Conservation (phyloP, 148 eudicot species). For the Arbutus unedo region DNA sequence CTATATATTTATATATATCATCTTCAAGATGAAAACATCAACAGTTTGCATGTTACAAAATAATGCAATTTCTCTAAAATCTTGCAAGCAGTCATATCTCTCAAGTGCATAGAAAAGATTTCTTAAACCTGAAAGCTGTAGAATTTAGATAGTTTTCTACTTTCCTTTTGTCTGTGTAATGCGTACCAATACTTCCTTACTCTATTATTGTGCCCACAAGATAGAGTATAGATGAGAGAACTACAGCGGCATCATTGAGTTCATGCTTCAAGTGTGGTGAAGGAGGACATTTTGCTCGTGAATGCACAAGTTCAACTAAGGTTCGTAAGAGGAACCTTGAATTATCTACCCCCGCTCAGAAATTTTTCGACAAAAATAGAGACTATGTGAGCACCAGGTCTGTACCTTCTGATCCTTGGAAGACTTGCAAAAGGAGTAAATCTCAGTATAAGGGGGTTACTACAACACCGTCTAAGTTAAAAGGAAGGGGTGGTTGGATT, state of each 20-base stretch:
- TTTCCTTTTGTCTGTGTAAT: background rate
- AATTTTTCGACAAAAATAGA: slow-evolving; percentile 30
- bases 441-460: slow-evolving; percentile 31
- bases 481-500: slow-evolving; percentile 64
- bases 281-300: slow-evolving; percentile 25
- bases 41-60: background rate
- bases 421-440: slow-evolving; percentile 43
- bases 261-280: slow-evolving; percentile 73
- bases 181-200: background rate
- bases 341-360: slow-evolving; percentile 46
- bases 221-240: background rate
- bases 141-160: background rate
- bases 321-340: slow-evolving; percentile 53
- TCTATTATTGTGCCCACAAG: background rate
- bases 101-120: background rate
- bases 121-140: background rate
- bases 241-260: slow-evolving; percentile 35
- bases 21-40: background rate
- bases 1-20: too few species aligned
- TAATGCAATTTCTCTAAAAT: background rate
- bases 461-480: slow-evolving; percentile 37
- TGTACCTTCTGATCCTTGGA: slow-evolving; percentile 49
- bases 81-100: background rate
- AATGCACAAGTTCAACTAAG: slow-evolving; percentile 22
- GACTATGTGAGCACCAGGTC: slow-evolving; percentile 38